Base-by-base conservation (phyloP, 768 basidiomycete genomes). In the Hericium alpestre region DNA sequence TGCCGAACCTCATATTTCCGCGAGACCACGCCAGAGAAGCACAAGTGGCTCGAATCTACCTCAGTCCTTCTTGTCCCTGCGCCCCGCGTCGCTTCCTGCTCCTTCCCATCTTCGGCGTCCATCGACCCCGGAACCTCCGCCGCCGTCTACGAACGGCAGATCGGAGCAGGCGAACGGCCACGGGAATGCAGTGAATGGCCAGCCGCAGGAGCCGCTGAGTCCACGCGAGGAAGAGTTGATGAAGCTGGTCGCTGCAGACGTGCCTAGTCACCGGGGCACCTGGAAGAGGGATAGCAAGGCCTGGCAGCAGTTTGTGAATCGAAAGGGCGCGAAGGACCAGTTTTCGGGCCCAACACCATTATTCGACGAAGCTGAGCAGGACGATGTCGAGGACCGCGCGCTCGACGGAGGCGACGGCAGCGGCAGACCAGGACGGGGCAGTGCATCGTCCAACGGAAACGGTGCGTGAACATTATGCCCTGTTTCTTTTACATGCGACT, bases 181-280 rank as follows among this genome's bases (percentile, higher is more conserved):
- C 15, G 61, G 55, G 22, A 63, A 59, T 10, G 56, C 22, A 11
- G 55, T 52, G 13, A 27, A 11, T 1, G 49, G 25, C 49, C 49
- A 25, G 49, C 18, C 13, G 23, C 15, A 25, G 15, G 59, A 64
- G 38, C 27, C 54, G 13, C 48, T 59, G 16, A 76, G 72, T 57
- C 69, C 73, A 23, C 73, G 75, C 54, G 80, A 83, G 62, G 74
- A 72, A 37, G 79, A 81, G 61, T 73, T 87, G 38, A 58, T 80
- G 62, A 78, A 75, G 60, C 73, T 87, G 38, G 79, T 88, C n/a
- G 84, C 84, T 9, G 85, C 84, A 25, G 74, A 79, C 69, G 80
- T 74, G 32, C 83, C 86, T 1, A 87, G 84, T 60, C 87, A 89
- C 66, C 76, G 84, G 54, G 79, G 76, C n/a, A 80, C 80, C 12